These are phyloP conservation scores for Exobasidium rhododendri DNA, from an alignment of 1,284 basidiomycete species.

Conservation along the genomic window DNA sequence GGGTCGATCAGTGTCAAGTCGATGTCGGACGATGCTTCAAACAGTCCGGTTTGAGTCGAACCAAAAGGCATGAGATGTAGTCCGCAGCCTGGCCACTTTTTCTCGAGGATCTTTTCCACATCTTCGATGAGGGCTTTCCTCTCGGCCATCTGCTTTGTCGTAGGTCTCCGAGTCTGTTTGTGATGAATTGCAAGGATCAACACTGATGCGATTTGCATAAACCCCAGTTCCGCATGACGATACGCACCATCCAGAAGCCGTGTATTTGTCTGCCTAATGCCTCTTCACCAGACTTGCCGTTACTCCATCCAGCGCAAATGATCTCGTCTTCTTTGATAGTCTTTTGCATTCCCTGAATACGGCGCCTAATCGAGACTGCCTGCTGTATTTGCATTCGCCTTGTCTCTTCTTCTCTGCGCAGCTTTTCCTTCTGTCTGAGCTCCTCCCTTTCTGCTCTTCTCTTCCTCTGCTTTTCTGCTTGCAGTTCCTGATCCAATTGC, in stretches of 20 bases:
- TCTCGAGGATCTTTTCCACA: constrained; percentile 28
- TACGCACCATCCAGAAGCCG: background rate
- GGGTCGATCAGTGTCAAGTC: constrained; percentile 44
- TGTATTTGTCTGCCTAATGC: background rate
- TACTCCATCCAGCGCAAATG: background rate
- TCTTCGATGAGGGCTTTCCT: constrained; percentile 25
- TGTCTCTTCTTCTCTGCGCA: constrained; percentile 3
- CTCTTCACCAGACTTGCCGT: constrained; percentile 1
- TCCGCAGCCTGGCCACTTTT: constrained; percentile 22
- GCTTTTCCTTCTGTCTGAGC: background rate
- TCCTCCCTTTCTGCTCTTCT: background rate
- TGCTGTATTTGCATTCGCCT: background rate
- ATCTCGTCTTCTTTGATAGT: constrained; percentile 1
- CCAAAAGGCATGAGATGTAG: constrained; percentile 39
- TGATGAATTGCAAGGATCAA: background rate
- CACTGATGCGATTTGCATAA: background rate
- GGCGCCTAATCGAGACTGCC: background rate
- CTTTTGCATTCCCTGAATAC: background rate
- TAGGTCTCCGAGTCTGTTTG: constrained; percentile 11
- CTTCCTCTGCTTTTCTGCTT: background rate
- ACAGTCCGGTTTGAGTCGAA: constrained; percentile 39
- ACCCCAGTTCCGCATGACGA: background rate
- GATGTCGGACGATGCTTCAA: constrained; percentile 32
- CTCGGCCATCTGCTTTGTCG: constrained; percentile 6
- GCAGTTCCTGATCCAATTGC: background rate